These are phyloP conservation scores for Xylaria digitata DNA, from an alignment of 2,329 filamentous ascomycete genomes.

Conservation along the genomic window DNA sequence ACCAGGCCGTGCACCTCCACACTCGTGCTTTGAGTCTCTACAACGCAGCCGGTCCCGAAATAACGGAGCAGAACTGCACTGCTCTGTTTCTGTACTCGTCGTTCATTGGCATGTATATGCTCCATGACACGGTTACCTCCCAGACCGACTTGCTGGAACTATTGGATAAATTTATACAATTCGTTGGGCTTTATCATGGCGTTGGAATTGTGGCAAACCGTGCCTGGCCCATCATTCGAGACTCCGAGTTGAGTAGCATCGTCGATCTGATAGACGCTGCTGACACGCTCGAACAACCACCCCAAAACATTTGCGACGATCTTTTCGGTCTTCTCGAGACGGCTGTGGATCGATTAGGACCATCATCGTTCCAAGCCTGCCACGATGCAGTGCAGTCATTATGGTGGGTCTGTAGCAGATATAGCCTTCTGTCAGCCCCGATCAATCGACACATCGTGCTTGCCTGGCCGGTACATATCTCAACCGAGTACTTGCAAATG, in stretches of 20 bases:
- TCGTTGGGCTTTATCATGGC: conserved; percentile 16
- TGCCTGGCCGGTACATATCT: conserved; percentile 21
- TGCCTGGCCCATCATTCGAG: conserved; percentile 15
- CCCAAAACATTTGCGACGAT: conserved; percentile 11
- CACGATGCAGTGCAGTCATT: conserved; percentile 13
- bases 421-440: neutral
- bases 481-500: conserved; percentile 16
- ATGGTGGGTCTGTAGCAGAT: neutral
- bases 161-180: conserved; percentile 16
- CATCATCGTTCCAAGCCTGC: conserved; percentile 12
- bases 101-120: conserved; percentile 15
- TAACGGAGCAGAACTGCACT: conserved; percentile 16
- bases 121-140: conserved; percentile 16
- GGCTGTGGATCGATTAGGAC: neutral
- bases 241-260: conserved; percentile 11
- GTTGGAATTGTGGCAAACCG: neutral
- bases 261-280: conserved; percentile 13
- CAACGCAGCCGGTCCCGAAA: conserved; percentile 8
- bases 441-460: conserved; percentile 7
- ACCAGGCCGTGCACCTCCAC: conserved; percentile 20
- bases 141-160: neutral
- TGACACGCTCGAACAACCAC: neutral
- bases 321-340: conserved; percentile 3
- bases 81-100: conserved; percentile 13
- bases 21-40: conserved; percentile 18